Base-by-base conservation (phyloP, 108 stramenopile genomes). In the Cyclostephanos tholiformis region DNA sequence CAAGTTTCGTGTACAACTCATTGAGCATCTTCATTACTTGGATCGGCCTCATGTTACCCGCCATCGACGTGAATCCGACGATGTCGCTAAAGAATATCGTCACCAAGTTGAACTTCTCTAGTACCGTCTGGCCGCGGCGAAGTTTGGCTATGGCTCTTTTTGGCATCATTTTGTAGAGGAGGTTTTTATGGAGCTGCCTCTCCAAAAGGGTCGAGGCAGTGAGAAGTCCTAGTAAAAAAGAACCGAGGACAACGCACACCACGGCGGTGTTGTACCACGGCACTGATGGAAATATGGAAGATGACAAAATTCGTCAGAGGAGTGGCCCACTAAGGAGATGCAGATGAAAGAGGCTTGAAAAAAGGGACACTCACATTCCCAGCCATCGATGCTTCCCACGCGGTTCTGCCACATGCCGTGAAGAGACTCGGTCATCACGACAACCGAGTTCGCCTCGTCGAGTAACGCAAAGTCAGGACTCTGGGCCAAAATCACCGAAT, bases 41-140 rank as follows among this genome's bases (percentile, higher is more conserved):
- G 75, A 79, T 62, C 14, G 88, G 88, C 43, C 80, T 70, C 44
- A 92, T 49, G 44, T 66, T 57, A 23, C 72, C 49, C 10, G 86
- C 83, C 59, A 92, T 87, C 20, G 79, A 72, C 10, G 88, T 92
- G 59, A 89, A 92, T 4, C 84, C 86, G 36, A 89, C 91, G 63
- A 91, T 89, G 53, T 91, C 90, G 13, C 73, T 76, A 52, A 91
- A 91, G 65, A 86, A 88, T 56, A 87, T 81, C 29, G 86, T 87
- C 12, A 94, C 91, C 59, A 67, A n/a, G n/a, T 87, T 83, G 19
- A 72, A 80, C 32, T 73, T 67, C 65, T 86, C 85, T n/a, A 82
- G 46, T 41, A 85, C 84, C 29, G 80, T 82, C 27, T 80, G 71
- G 2, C 80, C 84, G 44, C 72, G 77, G 22, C 73, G 71, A 14